Conservation (phyloP, 1,139 yeast genomes). For the Barnettozyma hawaiiensis region DNA sequence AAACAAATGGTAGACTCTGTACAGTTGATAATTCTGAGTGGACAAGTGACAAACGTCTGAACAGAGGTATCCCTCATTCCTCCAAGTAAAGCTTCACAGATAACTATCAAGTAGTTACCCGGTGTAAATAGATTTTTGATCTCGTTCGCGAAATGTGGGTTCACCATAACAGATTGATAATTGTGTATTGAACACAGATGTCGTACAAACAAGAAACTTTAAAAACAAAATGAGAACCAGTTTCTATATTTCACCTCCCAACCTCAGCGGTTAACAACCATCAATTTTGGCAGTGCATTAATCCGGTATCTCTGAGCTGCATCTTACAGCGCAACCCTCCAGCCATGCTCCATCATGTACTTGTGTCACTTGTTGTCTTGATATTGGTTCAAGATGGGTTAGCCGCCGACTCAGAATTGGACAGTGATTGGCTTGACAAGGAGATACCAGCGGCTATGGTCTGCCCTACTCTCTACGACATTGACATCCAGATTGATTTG, state of each 20-base stretch:
- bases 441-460: background rate
- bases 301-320: background rate
- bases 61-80: no score
- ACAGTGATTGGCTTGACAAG: background rate
- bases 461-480: slow-evolving; percentile 5
- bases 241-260: background rate
- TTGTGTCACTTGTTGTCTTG: background rate
- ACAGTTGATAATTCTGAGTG: no score
- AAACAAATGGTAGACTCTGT: no score
- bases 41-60: no score
- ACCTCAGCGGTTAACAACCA: background rate
- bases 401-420: background rate
- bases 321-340: background rate
- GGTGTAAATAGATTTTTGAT: background rate
- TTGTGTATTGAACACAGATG: background rate
- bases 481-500: slow-evolving; percentile 7
- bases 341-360: background rate
- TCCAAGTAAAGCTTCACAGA: no score
- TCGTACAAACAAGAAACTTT: background rate
- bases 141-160: background rate
- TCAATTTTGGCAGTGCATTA: background rate
- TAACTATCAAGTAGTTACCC: background rate
- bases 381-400: background rate
- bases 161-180: background rate
- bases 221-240: background rate